Conservation (phyloP, 768 basidiomycete genomes). For the Amyloporia xantha region DNA sequence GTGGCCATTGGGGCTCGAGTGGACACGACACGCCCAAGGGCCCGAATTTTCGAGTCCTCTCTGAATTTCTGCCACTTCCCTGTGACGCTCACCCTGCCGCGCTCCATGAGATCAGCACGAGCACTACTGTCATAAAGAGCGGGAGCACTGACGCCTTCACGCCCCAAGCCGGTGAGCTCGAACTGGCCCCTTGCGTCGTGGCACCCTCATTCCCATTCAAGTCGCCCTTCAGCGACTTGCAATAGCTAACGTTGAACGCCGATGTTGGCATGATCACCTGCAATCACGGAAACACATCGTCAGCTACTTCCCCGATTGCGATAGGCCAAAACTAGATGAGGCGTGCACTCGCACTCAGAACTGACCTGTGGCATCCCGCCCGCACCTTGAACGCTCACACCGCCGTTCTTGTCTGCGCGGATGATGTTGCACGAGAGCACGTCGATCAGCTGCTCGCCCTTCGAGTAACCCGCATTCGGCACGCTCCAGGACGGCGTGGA, state of each 20-base stretch:
- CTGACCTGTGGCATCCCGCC: conserved; percentile 32
- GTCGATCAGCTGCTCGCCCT: conserved; percentile 42
- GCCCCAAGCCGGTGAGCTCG: neutral
- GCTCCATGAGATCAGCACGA: neutral
- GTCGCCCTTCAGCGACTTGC: conserved; percentile 2
- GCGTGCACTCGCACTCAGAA: neutral
- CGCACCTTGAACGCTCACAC: conserved; percentile 30
- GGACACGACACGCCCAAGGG: no score
- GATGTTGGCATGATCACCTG: conserved; percentile 3
- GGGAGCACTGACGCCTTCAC: neutral
- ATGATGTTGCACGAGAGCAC: conserved; percentile 42
- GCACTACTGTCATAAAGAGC: neutral
- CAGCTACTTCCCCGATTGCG: no score
- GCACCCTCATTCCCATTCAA: neutral
- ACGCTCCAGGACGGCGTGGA: conserved; percentile 38
- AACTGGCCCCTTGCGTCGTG: neutral
- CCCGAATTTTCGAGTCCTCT: no score
- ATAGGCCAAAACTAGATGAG: no score
- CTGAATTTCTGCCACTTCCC: neutral
- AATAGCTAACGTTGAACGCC: conserved; percentile 1
- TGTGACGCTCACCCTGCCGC: neutral
- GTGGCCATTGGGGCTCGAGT: no score
- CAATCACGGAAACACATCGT: no score
- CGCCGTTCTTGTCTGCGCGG: conserved; percentile 33
- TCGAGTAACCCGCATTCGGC: conserved; percentile 32